These are phyloP conservation scores for Wickerhamiella infanticola DNA, from an alignment of 1,139 yeast genomes.

Conservation along the genomic window DNA sequence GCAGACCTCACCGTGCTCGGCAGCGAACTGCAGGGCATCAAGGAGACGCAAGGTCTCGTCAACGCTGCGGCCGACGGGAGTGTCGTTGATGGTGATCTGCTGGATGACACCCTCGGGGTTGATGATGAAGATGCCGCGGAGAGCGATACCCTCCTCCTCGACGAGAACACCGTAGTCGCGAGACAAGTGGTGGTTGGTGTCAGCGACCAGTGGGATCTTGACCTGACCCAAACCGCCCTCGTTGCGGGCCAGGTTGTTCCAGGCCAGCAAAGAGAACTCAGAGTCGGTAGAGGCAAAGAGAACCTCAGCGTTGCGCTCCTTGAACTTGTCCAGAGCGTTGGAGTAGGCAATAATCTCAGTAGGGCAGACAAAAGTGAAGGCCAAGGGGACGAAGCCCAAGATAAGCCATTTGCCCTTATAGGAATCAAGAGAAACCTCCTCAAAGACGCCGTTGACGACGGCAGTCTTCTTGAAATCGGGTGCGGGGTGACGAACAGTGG, in stretches of 20 bases:
- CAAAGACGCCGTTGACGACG: slow-evolving; percentile 88
- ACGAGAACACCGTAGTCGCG: slow-evolving; percentile 93
- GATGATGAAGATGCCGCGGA: slow-evolving; percentile 94
- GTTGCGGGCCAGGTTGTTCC: slow-evolving; percentile 94
- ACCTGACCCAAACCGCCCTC: slow-evolving; percentile 97
- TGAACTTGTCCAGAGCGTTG: slow-evolving; percentile 80
- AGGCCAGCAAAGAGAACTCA: slow-evolving; percentile 90
- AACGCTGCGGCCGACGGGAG: slow-evolving; percentile 97
- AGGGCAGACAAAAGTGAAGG: slow-evolving; percentile 98
- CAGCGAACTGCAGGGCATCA: slow-evolving; percentile 98
- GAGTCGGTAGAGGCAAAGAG: slow-evolving; percentile 97
- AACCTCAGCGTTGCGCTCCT: slow-evolving; percentile 74
- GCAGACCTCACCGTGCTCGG: slow-evolving; percentile 95
- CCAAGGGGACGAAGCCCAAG: slow-evolving; percentile 93
- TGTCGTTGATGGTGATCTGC: slow-evolving; percentile 94
- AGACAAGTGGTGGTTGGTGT: slow-evolving; percentile 88
- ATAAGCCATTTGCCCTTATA: slow-evolving; percentile 97
- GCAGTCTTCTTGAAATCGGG: slow-evolving; percentile 94
- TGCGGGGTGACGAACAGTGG: slow-evolving; percentile 32
- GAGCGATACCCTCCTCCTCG: slow-evolving; percentile 90
- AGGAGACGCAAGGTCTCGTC: slow-evolving; percentile 94
- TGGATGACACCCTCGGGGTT: slow-evolving; percentile 90
- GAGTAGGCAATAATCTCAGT: slow-evolving; percentile 98
- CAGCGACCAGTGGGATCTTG: slow-evolving; percentile 87
- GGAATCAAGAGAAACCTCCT: slow-evolving; percentile 84